Conservation (phyloP, 2,329 filamentous ascomycete genomes). For the Ceratocystis variospora region DNA sequence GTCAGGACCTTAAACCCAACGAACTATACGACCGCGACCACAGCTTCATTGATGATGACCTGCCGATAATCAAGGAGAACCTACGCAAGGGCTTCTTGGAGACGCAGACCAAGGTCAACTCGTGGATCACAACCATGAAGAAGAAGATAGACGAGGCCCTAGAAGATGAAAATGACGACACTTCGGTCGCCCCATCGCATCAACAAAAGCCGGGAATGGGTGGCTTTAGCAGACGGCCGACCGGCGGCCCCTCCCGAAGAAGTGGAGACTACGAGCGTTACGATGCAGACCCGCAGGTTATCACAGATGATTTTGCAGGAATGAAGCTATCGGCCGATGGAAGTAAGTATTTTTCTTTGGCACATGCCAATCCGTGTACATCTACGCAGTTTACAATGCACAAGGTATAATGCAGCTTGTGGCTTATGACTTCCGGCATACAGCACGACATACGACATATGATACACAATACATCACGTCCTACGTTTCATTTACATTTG, state of each 20-base stretch:
- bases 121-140: constrained; percentile 80
- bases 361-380: not conserved
- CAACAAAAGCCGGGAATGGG: constrained; percentile 9
- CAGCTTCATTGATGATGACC: constrained; percentile 90
- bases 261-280: constrained; percentile 86
- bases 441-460: no score
- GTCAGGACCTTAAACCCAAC: constrained; percentile 40
- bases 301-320: constrained; percentile 76
- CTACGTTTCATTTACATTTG: constrained; percentile 18
- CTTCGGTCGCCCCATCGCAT: constrained; percentile 7
- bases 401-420: no score
- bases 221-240: constrained; percentile 34
- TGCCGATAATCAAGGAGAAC: constrained; percentile 85
- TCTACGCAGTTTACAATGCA: not conserved
- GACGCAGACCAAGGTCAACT: constrained; percentile 84
- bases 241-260: constrained; percentile 47
- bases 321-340: constrained; percentile 50
- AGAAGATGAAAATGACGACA: constrained; percentile 49
- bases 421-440: no score
- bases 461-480: not conserved
- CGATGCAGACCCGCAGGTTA: constrained; percentile 81
- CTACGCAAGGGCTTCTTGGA: constrained; percentile 88
- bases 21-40: constrained; percentile 52
- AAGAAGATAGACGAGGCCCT: constrained; percentile 90
- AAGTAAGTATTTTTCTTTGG: constrained; percentile 33